phyloP scores from a whole-genome alignment of 2,329 filamentous ascomycete species.

The Diaporthe citri region DNA sequence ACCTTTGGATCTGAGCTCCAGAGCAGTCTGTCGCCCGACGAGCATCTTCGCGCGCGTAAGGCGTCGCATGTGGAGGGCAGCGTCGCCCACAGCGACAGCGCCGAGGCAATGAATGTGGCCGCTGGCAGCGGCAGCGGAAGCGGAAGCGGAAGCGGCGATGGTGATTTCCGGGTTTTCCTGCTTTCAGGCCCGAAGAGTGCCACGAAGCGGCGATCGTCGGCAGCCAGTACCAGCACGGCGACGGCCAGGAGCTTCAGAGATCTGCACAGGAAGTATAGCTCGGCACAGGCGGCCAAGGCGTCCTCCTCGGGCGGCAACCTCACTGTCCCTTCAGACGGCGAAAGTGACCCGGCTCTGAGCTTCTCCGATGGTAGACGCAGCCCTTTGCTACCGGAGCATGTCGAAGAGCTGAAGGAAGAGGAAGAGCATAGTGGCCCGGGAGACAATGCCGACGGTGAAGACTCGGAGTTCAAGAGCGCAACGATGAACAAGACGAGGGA shows the following conservation, averaged over 20 bases:
- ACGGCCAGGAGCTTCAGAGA: constrained; percentile 76
- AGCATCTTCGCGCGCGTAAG: constrained; percentile 76
- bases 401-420: constrained; percentile 50
- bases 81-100: constrained; percentile 40
- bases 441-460: constrained; percentile 40
- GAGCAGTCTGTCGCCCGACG: constrained; percentile 76
- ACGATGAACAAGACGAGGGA: constrained; percentile 48
- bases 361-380: constrained; percentile 70
- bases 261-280: constrained; percentile 70
- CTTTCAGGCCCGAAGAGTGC: constrained; percentile 50
- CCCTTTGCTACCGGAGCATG: constrained; percentile 65
- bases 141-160: constrained; percentile 40
- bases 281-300: constrained; percentile 61
- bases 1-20: constrained; percentile 96
- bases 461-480: constrained; percentile 44
- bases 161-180: constrained; percentile 67
- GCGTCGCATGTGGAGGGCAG: constrained; percentile 51
- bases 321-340: constrained; percentile 66
- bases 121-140: not conserved
- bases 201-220: constrained; percentile 69
- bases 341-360: constrained; percentile 71
- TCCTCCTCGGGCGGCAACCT: constrained; percentile 55
- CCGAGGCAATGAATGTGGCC: constrained; percentile 47
- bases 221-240: constrained; percentile 74
- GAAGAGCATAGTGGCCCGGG: constrained; percentile 36